Percentiles rank a stretch among this genome's conserved stretches.
Conservation (phyloP, 148 eudicot species). For the Cornus florida region DNA sequence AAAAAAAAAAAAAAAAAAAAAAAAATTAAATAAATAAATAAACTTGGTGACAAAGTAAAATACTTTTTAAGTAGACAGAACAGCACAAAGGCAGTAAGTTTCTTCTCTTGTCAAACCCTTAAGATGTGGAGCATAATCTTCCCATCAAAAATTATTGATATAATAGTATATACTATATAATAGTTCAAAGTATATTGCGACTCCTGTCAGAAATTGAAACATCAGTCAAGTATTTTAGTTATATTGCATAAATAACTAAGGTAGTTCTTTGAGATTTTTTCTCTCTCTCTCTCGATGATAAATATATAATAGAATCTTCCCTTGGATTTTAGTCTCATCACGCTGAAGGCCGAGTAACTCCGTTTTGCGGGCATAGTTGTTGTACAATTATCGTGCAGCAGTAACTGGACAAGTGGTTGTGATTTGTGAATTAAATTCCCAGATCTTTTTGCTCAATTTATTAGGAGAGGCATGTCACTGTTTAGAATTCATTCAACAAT, state of each 20-base stretch:
- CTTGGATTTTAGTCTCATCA: neutral
- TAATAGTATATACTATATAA: no score
- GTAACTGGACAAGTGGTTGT: neutral
- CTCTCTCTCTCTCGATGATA: neutral
- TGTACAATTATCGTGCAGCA: neutral
- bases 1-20: no score
- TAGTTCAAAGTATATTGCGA: no score
- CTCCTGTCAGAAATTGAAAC: neutral
- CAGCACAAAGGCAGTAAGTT: neutral
- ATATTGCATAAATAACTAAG: no score
- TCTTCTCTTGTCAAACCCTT: neutral
- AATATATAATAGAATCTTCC: constrained; percentile 1
- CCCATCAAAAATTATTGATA: neutral
- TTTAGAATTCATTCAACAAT: neutral
- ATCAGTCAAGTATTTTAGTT: neutral
- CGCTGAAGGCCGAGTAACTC: neutral
- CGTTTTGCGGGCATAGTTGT: neutral
- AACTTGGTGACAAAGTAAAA: neutral
- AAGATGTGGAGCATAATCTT: neutral
- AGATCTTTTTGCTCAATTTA: neutral
- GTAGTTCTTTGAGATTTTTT: neutral
- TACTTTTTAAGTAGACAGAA: neutral
- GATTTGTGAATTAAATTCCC: neutral
- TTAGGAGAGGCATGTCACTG: neutral
- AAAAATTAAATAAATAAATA: no score